Base-by-base conservation (phyloP, 2,329 filamentous ascomycete genomes). In the Colletotrichum theobromicola region DNA sequence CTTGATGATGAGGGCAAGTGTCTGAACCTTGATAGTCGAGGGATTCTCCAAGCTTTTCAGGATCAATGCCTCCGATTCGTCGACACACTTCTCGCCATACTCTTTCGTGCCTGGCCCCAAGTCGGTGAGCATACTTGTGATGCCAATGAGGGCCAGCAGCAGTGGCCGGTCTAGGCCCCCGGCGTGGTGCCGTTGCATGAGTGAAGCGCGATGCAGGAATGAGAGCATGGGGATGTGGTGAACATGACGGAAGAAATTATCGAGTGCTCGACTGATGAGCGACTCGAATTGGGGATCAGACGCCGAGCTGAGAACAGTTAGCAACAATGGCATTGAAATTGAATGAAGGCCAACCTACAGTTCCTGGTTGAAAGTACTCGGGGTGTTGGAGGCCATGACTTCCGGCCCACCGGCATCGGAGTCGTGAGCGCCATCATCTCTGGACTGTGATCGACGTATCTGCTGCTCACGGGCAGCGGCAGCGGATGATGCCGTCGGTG, bases 161-260 rank as follows among this genome's bases (percentile, higher is more conserved):
- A 91, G 82, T 3, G 89, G 84, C 53, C 85, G 86, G 77, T 91
- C 89, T 76, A 91, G 87, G 75, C 89, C 89, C 62, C 89, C 89
- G 6, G 88, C 86, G 76, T 90, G 87, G 79, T 90, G 90, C 34
- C 89, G 86, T 79, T 91, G 89, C 88, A 90, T 90, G 28, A 91
- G 86, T 3, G 90, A 91, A 15, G 89, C 89, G 30, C 89, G 88
- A 77, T 91, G 90, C 18, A 91, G 81, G 71, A 91, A 91, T 13
- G 89, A 90, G 81, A 89, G 90, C 77, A 89, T 88, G 58, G 90
- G 88, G 66, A 91, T 89, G 75, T 91, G 90, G 80, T 91, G 89
- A 53, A 91, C 85, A 78, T 91, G 88, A 55, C 88, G 87, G 79
- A 91, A 91, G 82, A 90, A 91, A 77, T 88, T 87, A 77, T 89